Base-by-base conservation (phyloP, 257 asterid genomes). In the Cordia subcordata region DNA sequence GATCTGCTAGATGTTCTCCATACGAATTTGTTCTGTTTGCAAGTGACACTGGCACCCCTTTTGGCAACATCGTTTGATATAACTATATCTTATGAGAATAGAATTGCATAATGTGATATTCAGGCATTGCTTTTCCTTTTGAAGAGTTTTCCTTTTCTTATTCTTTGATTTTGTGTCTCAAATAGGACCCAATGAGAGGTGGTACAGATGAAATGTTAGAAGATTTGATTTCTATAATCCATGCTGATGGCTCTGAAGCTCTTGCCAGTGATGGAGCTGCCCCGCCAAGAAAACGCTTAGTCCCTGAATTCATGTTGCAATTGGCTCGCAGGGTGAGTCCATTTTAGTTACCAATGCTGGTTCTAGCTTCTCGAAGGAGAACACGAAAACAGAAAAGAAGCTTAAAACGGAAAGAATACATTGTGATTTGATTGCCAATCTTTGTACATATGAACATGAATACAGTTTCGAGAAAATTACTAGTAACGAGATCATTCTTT, bases 131-230 rank as follows among this genome's bases (percentile, higher is more conserved):
- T 1, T 63, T 46, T 55, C 21, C 44, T n/a, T n/a, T n/a, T n/a
- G n/a, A n/a, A n/a, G n/a, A n/a, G n/a, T 20, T 14, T 23, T 38
- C 18, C 59, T 17, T 44, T 42, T 53, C 38, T 64, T 35, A 45
- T 59, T 22, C 10, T 70, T 61, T 21, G 27, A 49, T 18, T n/a
- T n/a, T 68, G 63, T 39, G 10, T 60, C 33, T 57, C 17, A n/a
- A 33, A 55, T 69, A 92, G 98, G 98, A 92, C 69, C 98, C 98
- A 10, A 88, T 88, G 98, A 84, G 98, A 80, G 98, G 98, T 8
- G 96, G 98, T 10, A 77, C 47, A 65, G 96, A 92, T 57, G 81
- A 75, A 0, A 53, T 86, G 91, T 79, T 85, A 53, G 90, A 86
- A 73, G 96, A 92, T 77, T 55, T 92, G 67, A 79, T 84, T 23